Evolutionary conservation across 83 land plant genomes (phyloP).

Genomic region (Thuja plicata): DNA sequence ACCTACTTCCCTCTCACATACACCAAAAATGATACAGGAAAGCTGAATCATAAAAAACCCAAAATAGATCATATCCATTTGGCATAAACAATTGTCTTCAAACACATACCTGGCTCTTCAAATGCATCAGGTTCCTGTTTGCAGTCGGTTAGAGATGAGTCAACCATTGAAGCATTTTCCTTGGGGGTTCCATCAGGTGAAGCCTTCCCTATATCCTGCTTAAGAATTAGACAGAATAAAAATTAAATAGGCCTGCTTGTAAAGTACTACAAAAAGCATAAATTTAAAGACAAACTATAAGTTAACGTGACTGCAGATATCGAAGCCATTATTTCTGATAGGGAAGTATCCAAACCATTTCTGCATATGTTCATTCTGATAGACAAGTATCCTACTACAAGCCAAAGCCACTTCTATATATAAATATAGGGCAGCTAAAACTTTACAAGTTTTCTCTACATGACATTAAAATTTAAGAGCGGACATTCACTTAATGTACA

Average conservation of each 20-base stretch:
- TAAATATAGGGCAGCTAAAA: too few species aligned
- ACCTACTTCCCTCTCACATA: neutral
- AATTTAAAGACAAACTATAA: neutral
- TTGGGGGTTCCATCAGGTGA: conserved; percentile 19
- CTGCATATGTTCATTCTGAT: too few species aligned
- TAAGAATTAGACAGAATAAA: neutral
- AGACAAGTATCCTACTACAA: too few species aligned
- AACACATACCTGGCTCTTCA: conserved; percentile 11
- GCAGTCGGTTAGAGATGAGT: conserved; percentile 16
- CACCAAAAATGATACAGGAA: neutral
- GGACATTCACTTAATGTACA: too few species aligned
- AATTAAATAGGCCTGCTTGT: neutral
- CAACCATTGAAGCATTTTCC: conserved; percentile 23
- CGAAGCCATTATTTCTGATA: neutral
- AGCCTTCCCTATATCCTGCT: conserved; percentile 9
- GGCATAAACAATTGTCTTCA: neutral
- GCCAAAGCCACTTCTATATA: too few species aligned
- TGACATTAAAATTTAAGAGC: too few species aligned
- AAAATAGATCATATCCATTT: neutral
- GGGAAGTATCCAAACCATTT: neutral
- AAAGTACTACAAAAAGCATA: neutral
- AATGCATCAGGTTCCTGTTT: conserved; percentile 13
- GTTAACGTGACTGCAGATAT: neutral
- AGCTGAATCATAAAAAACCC: neutral
- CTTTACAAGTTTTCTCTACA: too few species aligned